These are phyloP conservation scores for Cystobasidium onofrii DNA, from an alignment of 768 basidiomycete genomes.

Conservation along the genomic window DNA sequence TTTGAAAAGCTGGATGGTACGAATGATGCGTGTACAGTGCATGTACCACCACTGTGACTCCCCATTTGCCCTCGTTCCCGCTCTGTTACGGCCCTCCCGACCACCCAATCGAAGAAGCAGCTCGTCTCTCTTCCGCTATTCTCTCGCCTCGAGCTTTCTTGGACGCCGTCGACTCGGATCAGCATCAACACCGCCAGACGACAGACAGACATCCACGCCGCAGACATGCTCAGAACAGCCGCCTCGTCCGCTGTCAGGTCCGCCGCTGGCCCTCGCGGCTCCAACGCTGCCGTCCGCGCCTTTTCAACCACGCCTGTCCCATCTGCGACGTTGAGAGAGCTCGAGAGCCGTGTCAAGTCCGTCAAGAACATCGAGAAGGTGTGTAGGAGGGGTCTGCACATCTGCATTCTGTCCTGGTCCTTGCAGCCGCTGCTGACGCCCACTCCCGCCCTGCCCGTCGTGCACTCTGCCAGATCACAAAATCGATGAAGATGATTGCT, in stretches of 20 bases:
- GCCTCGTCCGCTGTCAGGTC: not conserved
- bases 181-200: not conserved
- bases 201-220: not conserved
- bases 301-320: constrained; percentile 36
- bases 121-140: not conserved
- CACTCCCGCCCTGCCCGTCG: constrained; percentile 9
- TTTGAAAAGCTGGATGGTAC: not conserved
- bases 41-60: not conserved
- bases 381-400: not conserved
- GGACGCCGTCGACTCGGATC: not conserved
- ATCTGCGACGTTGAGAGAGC: constrained; percentile 83
- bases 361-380: constrained; percentile 54
- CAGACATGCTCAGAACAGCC: not conserved
- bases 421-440: constrained; percentile 24
- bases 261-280: not conserved
- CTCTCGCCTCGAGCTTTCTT: not conserved
- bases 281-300: not conserved
- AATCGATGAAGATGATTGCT: constrained; percentile 98
- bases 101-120: not conserved
- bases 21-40: not conserved
- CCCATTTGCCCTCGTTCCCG: not conserved
- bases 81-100: not conserved
- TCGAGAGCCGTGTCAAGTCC: constrained; percentile 79
- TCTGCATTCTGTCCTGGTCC: not conserved
- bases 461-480: constrained; percentile 99